These are phyloP conservation scores for Colletotrichum liriopes DNA, from an alignment of 2,329 filamentous ascomycete species.

Conservation along the genomic window DNA sequence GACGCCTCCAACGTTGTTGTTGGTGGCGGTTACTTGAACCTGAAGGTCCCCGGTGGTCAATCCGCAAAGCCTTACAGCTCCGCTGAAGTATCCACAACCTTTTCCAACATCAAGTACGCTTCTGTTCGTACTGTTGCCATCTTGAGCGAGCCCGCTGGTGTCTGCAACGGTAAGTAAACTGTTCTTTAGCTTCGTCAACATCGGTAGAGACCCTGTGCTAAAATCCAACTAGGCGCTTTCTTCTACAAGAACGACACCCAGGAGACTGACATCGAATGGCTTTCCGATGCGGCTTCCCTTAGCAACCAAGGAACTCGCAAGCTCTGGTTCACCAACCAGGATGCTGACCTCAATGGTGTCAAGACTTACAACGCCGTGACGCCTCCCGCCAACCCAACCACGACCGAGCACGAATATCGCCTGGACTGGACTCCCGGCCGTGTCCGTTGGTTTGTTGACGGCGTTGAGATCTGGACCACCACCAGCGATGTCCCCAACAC, in stretches of 20 bases:
- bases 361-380: slow-evolving; percentile 39
- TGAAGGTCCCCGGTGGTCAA: slow-evolving; percentile 49
- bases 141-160: slow-evolving; percentile 48
- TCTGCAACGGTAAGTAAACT: slow-evolving; percentile 49
- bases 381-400: slow-evolving; percentile 46
- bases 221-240: slow-evolving; percentile 48
- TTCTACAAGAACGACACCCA: slow-evolving; percentile 49
- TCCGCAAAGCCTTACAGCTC: slow-evolving; percentile 46
- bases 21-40: slow-evolving; percentile 49
- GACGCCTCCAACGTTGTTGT: slow-evolving; percentile 44
- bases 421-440: slow-evolving; percentile 50
- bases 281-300: slow-evolving; percentile 48
- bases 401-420: slow-evolving; percentile 51
- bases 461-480: slow-evolving; percentile 47
- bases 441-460: slow-evolving; percentile 49
- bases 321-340: slow-evolving; percentile 53
- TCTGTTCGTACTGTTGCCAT: slow-evolving; percentile 51
- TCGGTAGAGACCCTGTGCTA: background rate
- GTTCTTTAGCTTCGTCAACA: background rate
- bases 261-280: slow-evolving; percentile 53
- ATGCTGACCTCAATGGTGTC: slow-evolving; percentile 45
- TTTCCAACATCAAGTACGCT: slow-evolving; percentile 50
- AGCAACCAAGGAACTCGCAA: slow-evolving; percentile 48
- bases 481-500: slow-evolving; percentile 48
- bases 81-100: slow-evolving; percentile 47